phyloP scores from a whole-genome alignment of 441 rosid species.

The Populus trichocarpa region DNA sequence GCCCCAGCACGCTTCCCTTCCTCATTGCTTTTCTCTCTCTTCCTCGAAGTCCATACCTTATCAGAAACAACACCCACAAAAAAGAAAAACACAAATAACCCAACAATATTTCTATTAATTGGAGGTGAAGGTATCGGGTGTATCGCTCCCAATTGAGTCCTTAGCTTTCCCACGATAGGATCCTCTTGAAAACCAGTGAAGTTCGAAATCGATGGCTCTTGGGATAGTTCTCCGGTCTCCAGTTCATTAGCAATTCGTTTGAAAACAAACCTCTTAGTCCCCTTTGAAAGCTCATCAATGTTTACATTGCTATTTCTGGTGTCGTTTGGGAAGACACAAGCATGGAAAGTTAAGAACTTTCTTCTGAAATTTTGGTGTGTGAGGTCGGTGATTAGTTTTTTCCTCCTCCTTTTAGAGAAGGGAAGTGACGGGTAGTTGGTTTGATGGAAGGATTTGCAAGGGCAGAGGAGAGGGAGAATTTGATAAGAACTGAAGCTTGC shows the following conservation, averaged over 20 bases:
- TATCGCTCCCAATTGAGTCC: constrained; percentile 80
- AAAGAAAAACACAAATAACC: constrained; percentile 78
- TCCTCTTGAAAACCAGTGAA: constrained; percentile 69
- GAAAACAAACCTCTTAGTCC: constrained; percentile 33
- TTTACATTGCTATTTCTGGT: constrained; percentile 16
- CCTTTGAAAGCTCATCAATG: constrained; percentile 27
- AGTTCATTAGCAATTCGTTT: constrained; percentile 51
- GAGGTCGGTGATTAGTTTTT: not conserved
- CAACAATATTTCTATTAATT: constrained; percentile 54
- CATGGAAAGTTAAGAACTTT: constrained; percentile 23
- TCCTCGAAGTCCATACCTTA: constrained; percentile 78
- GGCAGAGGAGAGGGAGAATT: constrained; percentile 34
- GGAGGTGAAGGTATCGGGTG: constrained; percentile 95
- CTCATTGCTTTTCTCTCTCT: constrained; percentile 31
- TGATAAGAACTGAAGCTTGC: constrained; percentile 27
- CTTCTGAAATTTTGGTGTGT: not conserved
- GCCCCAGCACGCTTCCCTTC: constrained; percentile 33
- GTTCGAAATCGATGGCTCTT: constrained; percentile 35
- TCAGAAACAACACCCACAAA: constrained; percentile 86
- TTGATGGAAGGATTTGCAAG: constrained; percentile 31
- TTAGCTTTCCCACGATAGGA: constrained; percentile 80
- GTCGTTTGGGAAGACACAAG: constrained; percentile 30
- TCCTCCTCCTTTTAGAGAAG: constrained; percentile 29
- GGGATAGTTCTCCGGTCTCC: constrained; percentile 27
- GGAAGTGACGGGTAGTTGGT: constrained; percentile 16